Evolutionary conservation across 139 green algal species (phyloP), one percentile per base, ranked within the genome.

Genomic region (Tetradesmus lagerheimii): DNA sequence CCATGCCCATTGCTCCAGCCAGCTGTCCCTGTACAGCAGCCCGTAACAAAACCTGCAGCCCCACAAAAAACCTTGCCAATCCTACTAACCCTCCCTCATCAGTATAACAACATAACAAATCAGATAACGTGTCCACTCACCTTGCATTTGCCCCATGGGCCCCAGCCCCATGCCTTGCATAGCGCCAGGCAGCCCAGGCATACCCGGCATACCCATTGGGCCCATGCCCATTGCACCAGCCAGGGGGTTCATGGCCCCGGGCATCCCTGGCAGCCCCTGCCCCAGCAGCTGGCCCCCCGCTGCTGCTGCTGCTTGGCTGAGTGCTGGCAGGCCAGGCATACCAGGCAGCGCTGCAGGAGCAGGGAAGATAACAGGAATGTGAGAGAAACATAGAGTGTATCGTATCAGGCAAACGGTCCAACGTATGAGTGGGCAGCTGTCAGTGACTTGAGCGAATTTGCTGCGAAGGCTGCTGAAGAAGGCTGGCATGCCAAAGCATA

Each of bases 251-350:
- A 53, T 11, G 27, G 38, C 37, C 18, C 29, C 45, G 9, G 45
- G 45, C 80, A 86, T 86, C 31, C 80, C 80, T 47, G 80, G 80
- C 47, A 86, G 37, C 9, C 80, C 57, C 57, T 71, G 64, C 25
- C 64, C 64, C 38, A 53, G 83, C 83, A 88, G 66, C 45, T 88
- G 83, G 27, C 83, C 83, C 38, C 76, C 80, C 9, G 80, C 80
- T 43, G 45, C 80, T 86, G 80, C 79, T 84, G 29, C 83, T 45
- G 67, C 50, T 62, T 43, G 62, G 34, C 37, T 34, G n/a, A 88
- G 83, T 27, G 35, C 23, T 1, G 34, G 47, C 50, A 77, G 35
- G 38, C 82, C 35, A 35, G 82, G 82, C 82, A 77, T 77, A 25
- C 82, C 53, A 47, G 53, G 82, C 82, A 87, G 64, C 15, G 35